Conservation (phyloP, 1,139 yeast genomes). For the Suhomyces maxii region DNA sequence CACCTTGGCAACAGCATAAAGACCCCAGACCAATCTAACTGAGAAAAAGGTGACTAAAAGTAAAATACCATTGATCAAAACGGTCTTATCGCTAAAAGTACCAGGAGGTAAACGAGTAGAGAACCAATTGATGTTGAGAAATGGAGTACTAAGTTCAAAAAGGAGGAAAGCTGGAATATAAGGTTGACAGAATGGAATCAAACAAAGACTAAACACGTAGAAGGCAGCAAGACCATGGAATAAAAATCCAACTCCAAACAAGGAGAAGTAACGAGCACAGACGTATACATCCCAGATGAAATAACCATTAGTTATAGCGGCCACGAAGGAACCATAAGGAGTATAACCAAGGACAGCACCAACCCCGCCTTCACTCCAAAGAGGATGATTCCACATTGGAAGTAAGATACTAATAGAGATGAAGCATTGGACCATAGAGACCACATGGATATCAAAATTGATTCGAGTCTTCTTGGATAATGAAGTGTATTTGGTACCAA, state of each 20-base stretch:
- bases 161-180: constrained; percentile 82
- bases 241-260: constrained; percentile 82
- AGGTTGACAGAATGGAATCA: constrained; percentile 57
- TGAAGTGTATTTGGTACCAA: constrained; percentile 50
- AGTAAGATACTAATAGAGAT: constrained; percentile 53
- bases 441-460: constrained; percentile 87
- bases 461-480: constrained; percentile 49
- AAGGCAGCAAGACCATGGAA: constrained; percentile 85
- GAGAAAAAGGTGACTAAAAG: constrained; percentile 71
- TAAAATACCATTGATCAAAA: constrained; percentile 66
- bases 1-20: constrained; percentile 61
- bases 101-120: constrained; percentile 71
- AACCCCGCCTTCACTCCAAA: constrained; percentile 43
- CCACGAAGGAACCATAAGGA: constrained; percentile 72
- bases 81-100: constrained; percentile 49
- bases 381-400: constrained; percentile 60
- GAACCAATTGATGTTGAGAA: constrained; percentile 89
- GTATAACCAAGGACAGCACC: constrained; percentile 60
- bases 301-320: constrained; percentile 77
- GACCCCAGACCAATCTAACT: constrained; percentile 85
- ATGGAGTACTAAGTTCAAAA: constrained; percentile 92
- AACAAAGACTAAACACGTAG: constrained; percentile 62
- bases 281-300: constrained; percentile 87
- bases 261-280: constrained; percentile 56
- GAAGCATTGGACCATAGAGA: constrained; percentile 79